Conservation (phyloP, 306 rosid species). For the Bauhinia variegata region DNA sequence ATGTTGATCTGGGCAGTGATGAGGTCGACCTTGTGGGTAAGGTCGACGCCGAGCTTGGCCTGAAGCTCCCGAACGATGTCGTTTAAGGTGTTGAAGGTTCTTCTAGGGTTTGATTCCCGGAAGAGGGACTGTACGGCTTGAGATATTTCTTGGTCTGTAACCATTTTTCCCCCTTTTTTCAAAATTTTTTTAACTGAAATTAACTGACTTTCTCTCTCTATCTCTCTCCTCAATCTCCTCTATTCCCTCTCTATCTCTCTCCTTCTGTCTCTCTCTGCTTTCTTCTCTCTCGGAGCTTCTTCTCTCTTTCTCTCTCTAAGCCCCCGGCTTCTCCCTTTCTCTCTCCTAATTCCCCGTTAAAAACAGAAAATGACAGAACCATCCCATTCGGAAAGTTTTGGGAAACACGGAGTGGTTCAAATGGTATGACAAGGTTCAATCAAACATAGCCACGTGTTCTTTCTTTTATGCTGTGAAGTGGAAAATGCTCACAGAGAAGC, state of each 20-base stretch:
- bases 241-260: constrained; percentile 27
- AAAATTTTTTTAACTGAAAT: constrained; percentile 39
- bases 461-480: not conserved
- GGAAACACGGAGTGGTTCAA: not conserved
- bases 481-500: too few relatives aligned
- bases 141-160: constrained; percentile 70
- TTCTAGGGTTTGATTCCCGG: constrained; percentile 49
- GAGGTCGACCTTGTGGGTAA: constrained; percentile 72
- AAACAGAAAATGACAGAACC: constrained; percentile 31
- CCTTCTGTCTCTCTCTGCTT: constrained; percentile 12
- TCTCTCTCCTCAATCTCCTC: constrained; percentile 25
- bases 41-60: constrained; percentile 67
- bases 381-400: not conserved
- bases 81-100: constrained; percentile 52
- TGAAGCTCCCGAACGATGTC: constrained; percentile 67
- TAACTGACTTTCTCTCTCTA: constrained; percentile 37
- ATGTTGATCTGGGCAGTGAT: constrained; percentile 62
- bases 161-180: constrained; percentile 44
- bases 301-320: constrained; percentile 32
- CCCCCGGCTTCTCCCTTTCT: constrained; percentile 27
- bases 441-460: not conserved
- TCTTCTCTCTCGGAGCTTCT: constrained; percentile 22
- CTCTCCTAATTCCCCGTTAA: not conserved
- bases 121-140: constrained; percentile 60
- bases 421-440: not conserved